phyloP scores from a whole-genome alignment of 495 filamentous ascomycete species.

The Aspergillus haitiensis region DNA sequence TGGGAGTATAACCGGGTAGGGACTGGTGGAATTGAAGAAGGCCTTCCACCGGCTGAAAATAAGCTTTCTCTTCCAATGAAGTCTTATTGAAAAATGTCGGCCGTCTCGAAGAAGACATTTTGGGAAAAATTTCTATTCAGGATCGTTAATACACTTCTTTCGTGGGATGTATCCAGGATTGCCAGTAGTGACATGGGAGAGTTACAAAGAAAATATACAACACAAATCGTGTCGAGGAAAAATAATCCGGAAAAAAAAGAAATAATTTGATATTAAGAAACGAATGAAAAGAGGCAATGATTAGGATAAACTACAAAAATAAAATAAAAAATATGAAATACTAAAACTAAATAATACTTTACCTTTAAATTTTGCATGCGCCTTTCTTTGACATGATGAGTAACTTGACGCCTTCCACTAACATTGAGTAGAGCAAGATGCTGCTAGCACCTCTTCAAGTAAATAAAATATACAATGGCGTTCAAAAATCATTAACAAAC shows the following conservation, averaged over 20 bases:
- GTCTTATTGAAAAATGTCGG: constrained; percentile 36
- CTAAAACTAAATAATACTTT: background rate
- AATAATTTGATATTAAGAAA: no score
- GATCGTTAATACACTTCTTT: background rate
- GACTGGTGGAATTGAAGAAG: constrained; percentile 29
- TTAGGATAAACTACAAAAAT: background rate
- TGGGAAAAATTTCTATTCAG: background rate
- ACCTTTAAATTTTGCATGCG: background rate
- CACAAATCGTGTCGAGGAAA: no score
- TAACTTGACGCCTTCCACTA: constrained; percentile 12
- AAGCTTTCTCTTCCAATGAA: constrained; percentile 24
- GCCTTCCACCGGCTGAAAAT: constrained; percentile 18
- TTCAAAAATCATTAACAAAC: no score
- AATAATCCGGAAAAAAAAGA: no score
- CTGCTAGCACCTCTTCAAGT: background rate
- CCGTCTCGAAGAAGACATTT: constrained; percentile 16
- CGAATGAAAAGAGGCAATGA: background rate
- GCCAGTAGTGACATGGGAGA: no score
- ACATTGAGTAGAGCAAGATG: constrained; percentile 1
- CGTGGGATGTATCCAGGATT: no score
- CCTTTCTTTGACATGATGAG: background rate
- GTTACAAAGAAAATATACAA: no score
- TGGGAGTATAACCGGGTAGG: constrained; percentile 51
- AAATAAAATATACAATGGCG: background rate
- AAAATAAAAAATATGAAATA: background rate